Conservation (phyloP, 108 stramenopile genomes). For the Discostella pseudostelligera region DNA sequence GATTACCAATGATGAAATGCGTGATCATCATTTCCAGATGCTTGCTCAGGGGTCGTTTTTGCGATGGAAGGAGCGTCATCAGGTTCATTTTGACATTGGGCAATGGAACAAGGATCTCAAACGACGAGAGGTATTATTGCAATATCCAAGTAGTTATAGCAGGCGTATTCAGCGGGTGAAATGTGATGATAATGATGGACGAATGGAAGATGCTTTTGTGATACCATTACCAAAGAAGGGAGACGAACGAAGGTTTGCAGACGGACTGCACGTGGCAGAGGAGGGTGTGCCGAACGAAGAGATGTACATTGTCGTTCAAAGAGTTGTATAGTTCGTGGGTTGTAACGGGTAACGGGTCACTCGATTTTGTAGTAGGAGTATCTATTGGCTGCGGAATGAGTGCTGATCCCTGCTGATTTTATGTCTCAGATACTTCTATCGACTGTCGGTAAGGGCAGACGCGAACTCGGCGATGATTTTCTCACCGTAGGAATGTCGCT, state of each 20-base stretch:
- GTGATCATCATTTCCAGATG: conserved; percentile 99
- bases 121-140: conserved; percentile 38
- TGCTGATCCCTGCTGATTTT: too few relatives aligned
- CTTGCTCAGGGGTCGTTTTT: conserved; percentile 83
- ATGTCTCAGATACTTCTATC: too few relatives aligned
- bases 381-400: too few relatives aligned
- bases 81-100: conserved; percentile 81
- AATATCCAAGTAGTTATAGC: conserved; percentile 73
- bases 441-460: too few relatives aligned
- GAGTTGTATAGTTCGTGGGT: background rate
- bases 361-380: too few relatives aligned
- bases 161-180: conserved; percentile 71
- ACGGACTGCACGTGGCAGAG: conserved; percentile 76
- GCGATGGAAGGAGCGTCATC: conserved; percentile 96
- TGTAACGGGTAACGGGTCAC: background rate
- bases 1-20: conserved; percentile 97
- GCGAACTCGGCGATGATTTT: too few relatives aligned
- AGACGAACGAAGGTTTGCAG: conserved; percentile 83
- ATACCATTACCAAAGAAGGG: conserved; percentile 78
- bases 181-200: background rate
- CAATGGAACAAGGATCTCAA: conserved; percentile 30
- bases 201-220: conserved; percentile 52
- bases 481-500: too few relatives aligned
- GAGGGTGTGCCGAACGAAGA: conserved; percentile 71
- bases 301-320: conserved; percentile 59